A percentile compares a stretch with the other conserved stretches of the same genome.
Evolutionary conservation across 169 alveolate genomes (phyloP).

Genomic region (Perkinsus olseni): DNA sequence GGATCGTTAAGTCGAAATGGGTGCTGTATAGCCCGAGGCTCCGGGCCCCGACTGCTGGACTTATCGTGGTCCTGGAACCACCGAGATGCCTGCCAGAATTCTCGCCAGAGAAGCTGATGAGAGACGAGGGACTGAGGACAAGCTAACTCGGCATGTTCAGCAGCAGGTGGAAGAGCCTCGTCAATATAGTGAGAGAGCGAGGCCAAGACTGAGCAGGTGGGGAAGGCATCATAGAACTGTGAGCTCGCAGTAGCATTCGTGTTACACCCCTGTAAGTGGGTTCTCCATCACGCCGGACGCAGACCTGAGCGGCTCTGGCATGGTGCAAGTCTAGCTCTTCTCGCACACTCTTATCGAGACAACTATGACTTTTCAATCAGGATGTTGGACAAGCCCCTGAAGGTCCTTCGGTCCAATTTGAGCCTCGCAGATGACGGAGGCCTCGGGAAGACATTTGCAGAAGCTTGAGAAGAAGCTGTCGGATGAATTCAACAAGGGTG

Average conservation of each 20-base stretch:
- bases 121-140: background rate
- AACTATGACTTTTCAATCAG: background rate
- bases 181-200: background rate
- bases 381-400: background rate
- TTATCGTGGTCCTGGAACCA: too few relatives aligned
- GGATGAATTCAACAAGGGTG: background rate
- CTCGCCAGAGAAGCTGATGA: background rate
- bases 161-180: background rate
- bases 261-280: too few relatives aligned
- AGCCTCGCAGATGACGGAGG: background rate
- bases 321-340: too few relatives aligned
- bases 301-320: too few relatives aligned
- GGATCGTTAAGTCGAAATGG: too few relatives aligned
- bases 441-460: background rate
- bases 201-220: background rate
- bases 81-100: too few relatives aligned
- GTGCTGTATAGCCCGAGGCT: too few relatives aligned
- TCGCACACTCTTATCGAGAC: background rate
- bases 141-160: background rate
- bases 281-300: too few relatives aligned
- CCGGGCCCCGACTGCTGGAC: too few relatives aligned
- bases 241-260: too few relatives aligned
- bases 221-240: background rate
- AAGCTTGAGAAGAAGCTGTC: background rate
- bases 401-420: background rate